phyloP scores from a whole-genome alignment of 495 filamentous ascomycete genomes.

The Bathelium albidoporum region DNA sequence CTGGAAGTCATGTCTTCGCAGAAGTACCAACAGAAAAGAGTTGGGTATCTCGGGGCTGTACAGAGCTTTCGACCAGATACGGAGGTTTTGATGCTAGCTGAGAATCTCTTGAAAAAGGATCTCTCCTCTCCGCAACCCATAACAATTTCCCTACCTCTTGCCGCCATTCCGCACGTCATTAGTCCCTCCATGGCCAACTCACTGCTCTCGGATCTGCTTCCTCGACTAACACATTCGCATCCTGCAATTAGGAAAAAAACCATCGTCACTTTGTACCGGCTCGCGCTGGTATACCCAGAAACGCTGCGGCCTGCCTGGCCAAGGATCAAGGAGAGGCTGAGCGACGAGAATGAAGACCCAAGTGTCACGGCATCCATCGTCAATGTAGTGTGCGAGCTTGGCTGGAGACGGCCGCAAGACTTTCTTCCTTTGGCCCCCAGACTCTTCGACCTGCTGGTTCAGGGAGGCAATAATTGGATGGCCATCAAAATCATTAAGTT shows the following conservation, averaged over 20 bases:
- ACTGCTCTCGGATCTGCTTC: slow-evolving; percentile 71
- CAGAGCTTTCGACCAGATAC: slow-evolving; percentile 94
- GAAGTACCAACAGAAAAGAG: slow-evolving; percentile 89
- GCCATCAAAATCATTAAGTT: slow-evolving; percentile 98
- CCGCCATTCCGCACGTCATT: slow-evolving; percentile 81
- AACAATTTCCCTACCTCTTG: slow-evolving; percentile 73
- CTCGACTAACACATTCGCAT: slow-evolving; percentile 75
- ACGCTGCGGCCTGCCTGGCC: slow-evolving; percentile 89
- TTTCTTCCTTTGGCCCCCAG: slow-evolving; percentile 87
- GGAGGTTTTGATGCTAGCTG: slow-evolving; percentile 94
- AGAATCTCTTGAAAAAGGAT: slow-evolving; percentile 96
- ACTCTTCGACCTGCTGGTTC: slow-evolving; percentile 85
- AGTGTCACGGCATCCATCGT: slow-evolving; percentile 93
- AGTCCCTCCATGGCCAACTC: slow-evolving; percentile 85
- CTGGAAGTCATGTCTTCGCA: slow-evolving; percentile 95
- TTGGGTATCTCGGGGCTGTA: slow-evolving; percentile 91
- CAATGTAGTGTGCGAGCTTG: slow-evolving; percentile 93
- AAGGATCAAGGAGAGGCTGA: slow-evolving; percentile 85
- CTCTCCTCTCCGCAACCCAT: slow-evolving; percentile 61
- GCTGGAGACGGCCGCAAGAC: slow-evolving; percentile 85
- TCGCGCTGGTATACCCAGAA: slow-evolving; percentile 90
- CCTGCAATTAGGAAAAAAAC: slow-evolving; percentile 86
- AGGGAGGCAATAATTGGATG: slow-evolving; percentile 98
- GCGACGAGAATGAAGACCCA: slow-evolving; percentile 79
- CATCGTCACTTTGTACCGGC: slow-evolving; percentile 80